Percentiles rank a stretch among this genome's conserved stretches.
Evolutionary conservation across 495 filamentous ascomycete genomes (phyloP).

Genomic region (Oleoguttula mirabilis): DNA sequence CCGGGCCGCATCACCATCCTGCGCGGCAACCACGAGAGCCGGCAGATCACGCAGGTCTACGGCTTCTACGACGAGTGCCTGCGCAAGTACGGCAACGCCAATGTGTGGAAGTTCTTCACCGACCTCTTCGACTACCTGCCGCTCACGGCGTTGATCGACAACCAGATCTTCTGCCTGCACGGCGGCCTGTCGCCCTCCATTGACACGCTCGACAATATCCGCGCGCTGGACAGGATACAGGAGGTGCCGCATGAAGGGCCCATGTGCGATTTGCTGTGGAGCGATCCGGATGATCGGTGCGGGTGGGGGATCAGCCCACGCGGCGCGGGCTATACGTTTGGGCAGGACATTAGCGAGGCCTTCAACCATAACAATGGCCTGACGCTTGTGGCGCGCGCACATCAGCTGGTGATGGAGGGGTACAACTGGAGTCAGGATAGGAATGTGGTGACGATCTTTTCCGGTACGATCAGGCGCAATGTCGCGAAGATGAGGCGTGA

Average conservation of each 20-base stretch:
- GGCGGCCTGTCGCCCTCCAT: slow-evolving; percentile 92
- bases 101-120: slow-evolving; percentile 99
- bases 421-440: slow-evolving; percentile 97
- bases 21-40: slow-evolving; percentile 91
- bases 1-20: slow-evolving; percentile 96
- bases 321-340: slow-evolving; percentile 97
- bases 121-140: slow-evolving; percentile 96
- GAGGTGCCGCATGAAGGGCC: slow-evolving; percentile 97
- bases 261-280: slow-evolving; percentile 98
- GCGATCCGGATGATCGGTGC: slow-evolving; percentile 94
- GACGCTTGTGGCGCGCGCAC: slow-evolving; percentile 85
- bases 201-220: slow-evolving; percentile 96
- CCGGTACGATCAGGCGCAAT: slow-evolving; percentile 49
- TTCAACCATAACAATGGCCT: slow-evolving; percentile 99
- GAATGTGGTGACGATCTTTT: slow-evolving; percentile 98
- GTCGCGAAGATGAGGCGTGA: too few species aligned
- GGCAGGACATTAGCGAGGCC: slow-evolving; percentile 97
- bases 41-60: slow-evolving; percentile 96
- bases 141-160: slow-evolving; percentile 95
- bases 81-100: slow-evolving; percentile 96
- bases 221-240: slow-evolving; percentile 89
- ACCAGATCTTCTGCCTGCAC: slow-evolving; percentile 99
- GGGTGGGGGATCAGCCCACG: slow-evolving; percentile 97
- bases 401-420: slow-evolving; percentile 96
- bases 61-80: slow-evolving; percentile 98